These are phyloP conservation scores for Nepenthes gracilis DNA, from an alignment of 148 eudicot genomes.

Conservation along the genomic window DNA sequence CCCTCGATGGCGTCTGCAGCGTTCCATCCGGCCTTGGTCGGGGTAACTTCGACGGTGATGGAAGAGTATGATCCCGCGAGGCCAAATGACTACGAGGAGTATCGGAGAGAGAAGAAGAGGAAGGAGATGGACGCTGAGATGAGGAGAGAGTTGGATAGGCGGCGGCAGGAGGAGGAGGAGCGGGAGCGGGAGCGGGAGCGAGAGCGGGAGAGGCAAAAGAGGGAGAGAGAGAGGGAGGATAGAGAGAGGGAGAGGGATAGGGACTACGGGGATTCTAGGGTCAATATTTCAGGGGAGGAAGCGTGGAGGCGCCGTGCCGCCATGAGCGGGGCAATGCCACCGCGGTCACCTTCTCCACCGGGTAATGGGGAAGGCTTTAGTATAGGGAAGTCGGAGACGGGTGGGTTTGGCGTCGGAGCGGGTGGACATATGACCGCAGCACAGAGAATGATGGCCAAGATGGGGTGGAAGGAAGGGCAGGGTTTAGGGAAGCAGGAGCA, in stretches of 20 bases:
- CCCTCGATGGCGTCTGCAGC: slow-evolving; percentile 11
- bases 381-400: slow-evolving; percentile 79
- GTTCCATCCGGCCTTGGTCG: slow-evolving; percentile 53
- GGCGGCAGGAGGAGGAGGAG: slow-evolving; percentile 42
- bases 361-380: slow-evolving; percentile 41
- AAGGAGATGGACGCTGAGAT: slow-evolving; percentile 46
- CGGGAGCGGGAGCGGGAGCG: slow-evolving; percentile 33
- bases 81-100: slow-evolving; percentile 91
- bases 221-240: slow-evolving; percentile 26
- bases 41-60: slow-evolving; percentile 46
- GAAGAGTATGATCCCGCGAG: slow-evolving; percentile 86
- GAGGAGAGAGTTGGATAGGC: slow-evolving; percentile 31
- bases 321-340: slow-evolving; percentile 28
- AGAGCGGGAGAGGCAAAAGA: slow-evolving; percentile 19
- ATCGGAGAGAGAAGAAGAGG: slow-evolving; percentile 55
- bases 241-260: slow-evolving; percentile 16
- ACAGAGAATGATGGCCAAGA: slow-evolving; percentile 97
- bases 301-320: slow-evolving; percentile 81
- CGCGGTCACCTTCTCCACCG: slow-evolving; percentile 39
- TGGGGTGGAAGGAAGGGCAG: slow-evolving; percentile 98
- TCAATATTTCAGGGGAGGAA: slow-evolving; percentile 74
- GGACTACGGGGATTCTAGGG: slow-evolving; percentile 11
- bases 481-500: slow-evolving; percentile 91
- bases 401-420: slow-evolving; percentile 81
- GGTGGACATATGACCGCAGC: slow-evolving; percentile 98